Evolutionary conservation across 2,329 filamentous ascomycete species (phyloP), one percentile per base, ranked within the genome.

Genomic region (Trichoderma brevicompactum): DNA sequence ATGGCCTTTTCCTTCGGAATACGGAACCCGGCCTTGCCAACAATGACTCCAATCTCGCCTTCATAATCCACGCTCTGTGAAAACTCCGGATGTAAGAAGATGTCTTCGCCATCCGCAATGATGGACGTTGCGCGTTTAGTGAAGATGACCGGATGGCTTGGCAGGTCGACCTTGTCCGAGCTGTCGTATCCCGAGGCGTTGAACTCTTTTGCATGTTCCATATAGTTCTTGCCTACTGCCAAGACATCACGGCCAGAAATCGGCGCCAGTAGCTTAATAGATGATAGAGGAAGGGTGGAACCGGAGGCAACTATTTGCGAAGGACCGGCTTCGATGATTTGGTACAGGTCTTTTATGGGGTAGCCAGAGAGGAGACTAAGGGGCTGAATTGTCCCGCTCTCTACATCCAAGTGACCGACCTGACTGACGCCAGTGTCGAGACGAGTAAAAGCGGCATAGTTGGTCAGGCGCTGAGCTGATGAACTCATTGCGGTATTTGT

Each of bases 401-500:
- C 5, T 43, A 32, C 48, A 13, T 63, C 49, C 17, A 63, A 34
- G n/a, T 46, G 60, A n/a, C 60, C 60, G 12, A 63, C 38, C 4
- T 43, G 48, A 23, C 8, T 54, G 38, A 54, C 43, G n/a, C 49
- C 40, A 0, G 32, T 54, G 13, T 46, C 40, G 15, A n/a, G 28
- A 13, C 32, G 60, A 36, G 32, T 54, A 5, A 63, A 63, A 2
- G 49, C 60, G 60, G 60, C 60, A 46, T 63, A 63, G 23, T 54
- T 46, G 13, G 49, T 43, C 17, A 54, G 32, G 34, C n/a, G 49
- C 15, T 46, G 49, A 23, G 56, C n/a, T 50, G 43, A 12, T 7
- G 60, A 63, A 34, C 40, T 54, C 60, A 63, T 63, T 63, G 58
- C 58, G 48, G 58, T 43, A 62, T 62, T 52, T 62, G 58, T 32